phyloP scores from a whole-genome alignment of 1,284 basidiomycete genomes.

The Austropuccinia psidii region DNA sequence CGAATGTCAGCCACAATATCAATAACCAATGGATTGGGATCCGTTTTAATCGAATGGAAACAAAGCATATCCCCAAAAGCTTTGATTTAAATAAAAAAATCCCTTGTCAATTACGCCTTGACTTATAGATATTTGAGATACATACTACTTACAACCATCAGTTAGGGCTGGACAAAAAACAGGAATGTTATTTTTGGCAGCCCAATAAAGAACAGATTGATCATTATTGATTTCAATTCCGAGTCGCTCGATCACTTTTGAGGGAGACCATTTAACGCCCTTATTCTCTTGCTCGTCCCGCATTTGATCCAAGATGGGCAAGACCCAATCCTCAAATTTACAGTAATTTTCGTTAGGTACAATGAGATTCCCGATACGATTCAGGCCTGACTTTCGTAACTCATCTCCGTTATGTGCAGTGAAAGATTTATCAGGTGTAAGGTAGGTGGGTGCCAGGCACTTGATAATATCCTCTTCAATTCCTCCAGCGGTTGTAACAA shows the following conservation, averaged over 20 bases:
- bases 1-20: slow-evolving; percentile 48
- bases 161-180: slow-evolving; percentile 48
- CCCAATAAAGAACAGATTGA: slow-evolving; percentile 48
- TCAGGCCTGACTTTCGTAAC: slow-evolving; percentile 45
- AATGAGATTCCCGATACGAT: slow-evolving; percentile 48
- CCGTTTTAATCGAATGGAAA: slow-evolving; percentile 47
- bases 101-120: too few relatives aligned
- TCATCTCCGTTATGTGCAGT: slow-evolving; percentile 42
- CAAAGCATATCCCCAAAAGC: slow-evolving; percentile 48
- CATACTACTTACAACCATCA: slow-evolving; percentile 43
- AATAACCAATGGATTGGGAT: slow-evolving; percentile 44
- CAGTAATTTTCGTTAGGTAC: slow-evolving; percentile 49
- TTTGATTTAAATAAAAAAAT: slow-evolving; percentile 15
- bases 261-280: slow-evolving; percentile 45
- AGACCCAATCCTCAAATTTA: slow-evolving; percentile 48
- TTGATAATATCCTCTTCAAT: slow-evolving; percentile 49
- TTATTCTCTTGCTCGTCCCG: slow-evolving; percentile 45
- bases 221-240: slow-evolving; percentile 48
- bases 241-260: slow-evolving; percentile 45
- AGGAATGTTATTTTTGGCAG: slow-evolving; percentile 46
- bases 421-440: slow-evolving; percentile 43
- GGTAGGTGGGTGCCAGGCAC: slow-evolving; percentile 46
- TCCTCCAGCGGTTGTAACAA: slow-evolving; percentile 48
- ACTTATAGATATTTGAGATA: too few relatives aligned
- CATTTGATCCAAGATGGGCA: slow-evolving; percentile 47